These are phyloP conservation scores for Ceratocystis lukuohia DNA, from an alignment of 2,329 filamentous ascomycete species.

Conservation along the genomic window DNA sequence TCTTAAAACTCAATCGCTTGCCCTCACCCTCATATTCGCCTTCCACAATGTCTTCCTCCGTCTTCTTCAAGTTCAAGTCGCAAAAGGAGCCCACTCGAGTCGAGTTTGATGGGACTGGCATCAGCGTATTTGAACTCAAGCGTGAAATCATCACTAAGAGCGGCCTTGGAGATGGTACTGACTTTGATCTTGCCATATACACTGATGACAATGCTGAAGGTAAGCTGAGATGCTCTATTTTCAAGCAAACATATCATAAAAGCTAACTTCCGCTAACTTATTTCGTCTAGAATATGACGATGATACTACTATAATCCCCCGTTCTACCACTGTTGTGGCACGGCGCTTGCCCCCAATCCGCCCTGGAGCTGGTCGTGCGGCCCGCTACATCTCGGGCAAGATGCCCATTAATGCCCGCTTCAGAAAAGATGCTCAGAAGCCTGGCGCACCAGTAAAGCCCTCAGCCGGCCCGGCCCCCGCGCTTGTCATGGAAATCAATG, in stretches of 20 bases:
- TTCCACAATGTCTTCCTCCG: constrained; percentile 75
- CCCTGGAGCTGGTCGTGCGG: constrained; percentile 76
- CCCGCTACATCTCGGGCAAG: constrained; percentile 90
- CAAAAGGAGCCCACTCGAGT: constrained; percentile 90
- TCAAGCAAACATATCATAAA: constrained; percentile 6
- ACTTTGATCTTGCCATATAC: constrained; percentile 92
- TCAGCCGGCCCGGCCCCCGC: constrained; percentile 46
- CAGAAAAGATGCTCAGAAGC: constrained; percentile 48
- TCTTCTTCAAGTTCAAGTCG: constrained; percentile 99
- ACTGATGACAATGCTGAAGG: constrained; percentile 84
- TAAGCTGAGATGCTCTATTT: constrained; percentile 33
- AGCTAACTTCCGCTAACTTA: constrained; percentile 24
- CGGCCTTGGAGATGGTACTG: constrained; percentile 84
- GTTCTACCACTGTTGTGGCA: constrained; percentile 86
- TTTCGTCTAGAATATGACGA: constrained; percentile 70
- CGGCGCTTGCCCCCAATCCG: constrained; percentile 72
- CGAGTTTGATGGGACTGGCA: constrained; percentile 92
- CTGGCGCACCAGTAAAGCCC: constrained; percentile 59
- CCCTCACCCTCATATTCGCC: not conserved
- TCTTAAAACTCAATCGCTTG: not conserved
- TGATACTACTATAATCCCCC: constrained; percentile 92
- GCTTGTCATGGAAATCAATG: constrained; percentile 53
- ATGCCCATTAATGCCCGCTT: constrained; percentile 45
- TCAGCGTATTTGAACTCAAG: constrained; percentile 97
- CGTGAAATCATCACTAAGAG: constrained; percentile 95